These are phyloP conservation scores for Chloris gayana DNA, from an alignment of 176 grass and related monocot genomes.

Conservation along the genomic window DNA sequence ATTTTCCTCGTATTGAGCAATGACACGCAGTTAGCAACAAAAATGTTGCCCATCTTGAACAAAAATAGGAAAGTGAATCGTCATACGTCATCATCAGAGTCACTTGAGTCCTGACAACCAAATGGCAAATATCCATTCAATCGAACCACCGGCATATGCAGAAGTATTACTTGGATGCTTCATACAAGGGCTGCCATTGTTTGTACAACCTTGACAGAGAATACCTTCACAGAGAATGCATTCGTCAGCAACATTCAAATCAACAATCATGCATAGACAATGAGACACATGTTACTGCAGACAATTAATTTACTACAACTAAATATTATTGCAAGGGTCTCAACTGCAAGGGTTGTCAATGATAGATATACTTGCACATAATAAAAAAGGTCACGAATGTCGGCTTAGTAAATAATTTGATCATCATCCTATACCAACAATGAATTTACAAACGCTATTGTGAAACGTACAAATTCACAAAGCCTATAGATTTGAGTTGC, in stretches of 20 bases:
- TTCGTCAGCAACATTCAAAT: background rate
- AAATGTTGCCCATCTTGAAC: background rate
- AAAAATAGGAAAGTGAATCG: background rate
- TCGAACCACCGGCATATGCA: background rate
- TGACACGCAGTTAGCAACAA: background rate
- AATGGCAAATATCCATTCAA: background rate
- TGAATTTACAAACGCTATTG: too few relatives aligned
- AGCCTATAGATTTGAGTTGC: too few relatives aligned
- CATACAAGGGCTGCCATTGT: constrained; percentile 17
- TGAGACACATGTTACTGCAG: background rate
- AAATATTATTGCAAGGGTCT: background rate
- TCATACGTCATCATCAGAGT: background rate
- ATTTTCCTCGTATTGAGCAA: background rate
- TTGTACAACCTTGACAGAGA: constrained; percentile 8
- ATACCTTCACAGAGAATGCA: constrained; percentile 2
- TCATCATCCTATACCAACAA: too few relatives aligned
- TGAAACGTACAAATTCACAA: too few relatives aligned
- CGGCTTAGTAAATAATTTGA: too few relatives aligned
- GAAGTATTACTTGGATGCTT: background rate
- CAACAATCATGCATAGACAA: background rate
- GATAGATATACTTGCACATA: too few relatives aligned
- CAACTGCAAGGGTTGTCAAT: too few relatives aligned
- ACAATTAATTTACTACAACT: background rate
- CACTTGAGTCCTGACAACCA: background rate
- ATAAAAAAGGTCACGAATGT: too few relatives aligned